Percentiles rank a stretch among this genome's conserved stretches.
Evolutionary conservation across 768 basidiomycete species (phyloP).

Genomic region (Tubosaeta brunneosetosa): DNA sequence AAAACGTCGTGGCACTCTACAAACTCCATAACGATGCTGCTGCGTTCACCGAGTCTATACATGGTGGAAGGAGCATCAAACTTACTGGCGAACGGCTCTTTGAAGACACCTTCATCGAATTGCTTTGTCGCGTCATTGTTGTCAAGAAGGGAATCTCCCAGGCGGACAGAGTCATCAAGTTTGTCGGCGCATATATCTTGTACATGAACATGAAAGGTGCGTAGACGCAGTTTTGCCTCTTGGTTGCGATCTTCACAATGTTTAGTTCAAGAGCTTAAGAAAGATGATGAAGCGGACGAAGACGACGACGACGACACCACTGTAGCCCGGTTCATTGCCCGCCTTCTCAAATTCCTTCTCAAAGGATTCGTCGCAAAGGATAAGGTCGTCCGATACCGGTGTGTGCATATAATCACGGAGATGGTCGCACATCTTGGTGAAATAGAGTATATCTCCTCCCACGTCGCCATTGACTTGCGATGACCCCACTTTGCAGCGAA

Average conservation of each 20-base stretch:
- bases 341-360: conserved; percentile 67
- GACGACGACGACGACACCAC: conserved; percentile 64
- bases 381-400: conserved; percentile 80
- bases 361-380: conserved; percentile 82
- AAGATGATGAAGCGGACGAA: conserved; percentile 37
- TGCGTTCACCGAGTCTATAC: conserved; percentile 43
- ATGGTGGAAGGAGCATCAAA: conserved; percentile 46
- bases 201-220: conserved; percentile 75
- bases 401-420: conserved; percentile 69
- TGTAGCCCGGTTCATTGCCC: conserved; percentile 61
- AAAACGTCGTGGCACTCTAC: conserved; percentile 80
- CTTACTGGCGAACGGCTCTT: conserved; percentile 77
- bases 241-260: neutral
- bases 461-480: neutral
- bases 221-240: conserved; percentile 5
- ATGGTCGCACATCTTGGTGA: conserved; percentile 78
- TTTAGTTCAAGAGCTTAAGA: conserved; percentile 36
- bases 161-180: conserved; percentile 78
- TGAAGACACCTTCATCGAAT: conserved; percentile 54
- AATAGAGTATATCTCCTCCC: conserved; percentile 60
- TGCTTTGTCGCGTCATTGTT: conserved; percentile 57
- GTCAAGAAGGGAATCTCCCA: conserved; percentile 76
- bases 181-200: conserved; percentile 71
- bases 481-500: conserved; percentile 47
- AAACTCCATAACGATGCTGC: conserved; percentile 72